Evolutionary conservation across 805 yeast species (phyloP), one percentile per base, ranked within the genome.

Genomic region (Lipomyces mesembrius): DNA sequence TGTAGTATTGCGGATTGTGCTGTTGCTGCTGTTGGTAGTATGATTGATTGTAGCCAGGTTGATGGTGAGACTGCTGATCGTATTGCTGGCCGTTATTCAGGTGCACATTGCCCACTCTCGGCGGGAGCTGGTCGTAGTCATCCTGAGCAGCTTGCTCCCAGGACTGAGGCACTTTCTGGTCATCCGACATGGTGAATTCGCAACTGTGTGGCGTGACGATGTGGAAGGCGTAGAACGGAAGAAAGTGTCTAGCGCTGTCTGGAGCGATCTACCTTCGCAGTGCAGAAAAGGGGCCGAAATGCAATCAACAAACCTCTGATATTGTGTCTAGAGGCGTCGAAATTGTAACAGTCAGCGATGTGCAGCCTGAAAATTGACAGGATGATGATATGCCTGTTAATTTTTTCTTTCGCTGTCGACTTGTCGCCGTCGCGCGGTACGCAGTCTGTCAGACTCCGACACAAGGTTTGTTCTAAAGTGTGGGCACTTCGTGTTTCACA

Each of bases 111-210:
- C 34, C 43, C 22, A 61, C 43, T 54, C 61, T 63, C 66, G 63
- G 68, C 22, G 66, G 60, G n/a, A 67, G 65, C 55, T 63, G 60
- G 52, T 60, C 34, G 63, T 62, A 58, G 59, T 69, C 72, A 34
- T 68, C 68, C 62, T 55, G 68, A 4, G 66, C 57, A 7, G 60
- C 56, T 61, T 69, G 71, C 52, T 69, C 71, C 72, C 71, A 68
- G 39, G 64, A 62, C 65, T 65, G 70, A 2, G 65, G 66, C 59
- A 58, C 66, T 51, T 66, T 32, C 61, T 63, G 66, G 25, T 62
- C 60, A 62, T 67, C 60, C 12, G 70, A 60, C 65, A 63, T 62
- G 34, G 29, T 29, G 39, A 27, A 11, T 20, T 20, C 17, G 34
- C 22, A 22, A 52, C 55, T 52, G 29, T 25, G n/a, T 49, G 53